Evolutionary conservation across 108 stramenopile genomes (phyloP).

Genomic region (Stephanodiscus minutulus): DNA sequence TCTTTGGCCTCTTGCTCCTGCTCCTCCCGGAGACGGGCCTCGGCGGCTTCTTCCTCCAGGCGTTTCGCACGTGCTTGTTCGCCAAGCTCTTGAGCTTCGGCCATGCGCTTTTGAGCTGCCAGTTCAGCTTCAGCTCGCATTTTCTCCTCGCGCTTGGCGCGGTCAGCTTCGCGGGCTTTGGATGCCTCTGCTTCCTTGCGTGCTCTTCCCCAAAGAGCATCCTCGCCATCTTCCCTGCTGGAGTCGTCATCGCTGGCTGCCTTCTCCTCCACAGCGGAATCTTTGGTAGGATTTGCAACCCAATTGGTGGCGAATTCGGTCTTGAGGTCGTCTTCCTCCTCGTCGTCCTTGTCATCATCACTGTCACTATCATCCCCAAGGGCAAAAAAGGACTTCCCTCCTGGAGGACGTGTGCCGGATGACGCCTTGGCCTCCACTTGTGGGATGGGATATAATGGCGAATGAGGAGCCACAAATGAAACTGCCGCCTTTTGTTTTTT

Average conservation of each 20-base stretch:
- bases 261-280: conserved; percentile 18
- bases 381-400: conserved; percentile 70
- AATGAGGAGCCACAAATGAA: conserved; percentile 39
- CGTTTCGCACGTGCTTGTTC: conserved; percentile 80
- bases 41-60: conserved; percentile 69
- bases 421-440: conserved; percentile 16
- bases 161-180: conserved; percentile 79
- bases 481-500: conserved; percentile 47
- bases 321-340: conserved; percentile 64
- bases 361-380: conserved; percentile 66
- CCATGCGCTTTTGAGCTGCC: conserved; percentile 68
- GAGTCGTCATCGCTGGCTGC: conserved; percentile 39
- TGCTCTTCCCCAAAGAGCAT: conserved; percentile 86
- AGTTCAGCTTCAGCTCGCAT: conserved; percentile 74
- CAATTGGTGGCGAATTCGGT: conserved; percentile 66
- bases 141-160: conserved; percentile 83
- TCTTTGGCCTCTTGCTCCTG: conserved; percentile 75
- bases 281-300: conserved; percentile 54
- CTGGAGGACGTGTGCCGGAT: conserved; percentile 28
- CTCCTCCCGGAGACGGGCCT: conserved; percentile 70
- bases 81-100: conserved; percentile 76
- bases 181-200: conserved; percentile 71
- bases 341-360: conserved; percentile 57
- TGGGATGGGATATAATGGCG: conserved; percentile 28
- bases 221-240: conserved; percentile 63